phyloP scores from a whole-genome alignment of 2,329 filamentous ascomycete species.

The Colletotrichum godetiae region DNA sequence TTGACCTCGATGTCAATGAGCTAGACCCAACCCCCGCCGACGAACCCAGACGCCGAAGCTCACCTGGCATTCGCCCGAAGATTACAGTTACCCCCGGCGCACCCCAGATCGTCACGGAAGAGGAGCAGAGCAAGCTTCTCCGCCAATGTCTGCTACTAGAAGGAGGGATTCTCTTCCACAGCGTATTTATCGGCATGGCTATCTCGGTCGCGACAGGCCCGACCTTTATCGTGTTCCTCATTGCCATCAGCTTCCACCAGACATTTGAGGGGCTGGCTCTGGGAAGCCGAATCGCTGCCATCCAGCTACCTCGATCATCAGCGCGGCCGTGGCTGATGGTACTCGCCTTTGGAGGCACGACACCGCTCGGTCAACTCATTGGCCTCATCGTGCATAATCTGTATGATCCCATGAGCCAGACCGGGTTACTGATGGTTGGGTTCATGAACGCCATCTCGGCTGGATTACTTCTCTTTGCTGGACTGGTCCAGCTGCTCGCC shows the following conservation, averaged over 20 bases:
- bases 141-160: slow-evolving; percentile 84
- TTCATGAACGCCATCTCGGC: slow-evolving; percentile 89
- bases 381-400: slow-evolving; percentile 81
- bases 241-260: slow-evolving; percentile 87
- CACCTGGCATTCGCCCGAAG: slow-evolving; percentile 42
- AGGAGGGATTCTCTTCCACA: slow-evolving; percentile 87
- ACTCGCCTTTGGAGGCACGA: slow-evolving; percentile 75
- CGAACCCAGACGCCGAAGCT: slow-evolving; percentile 38
- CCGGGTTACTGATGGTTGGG: slow-evolving; percentile 83
- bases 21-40: slow-evolving; percentile 55
- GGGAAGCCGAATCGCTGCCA: slow-evolving; percentile 84
- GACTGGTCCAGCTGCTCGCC: slow-evolving; percentile 84
- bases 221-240: slow-evolving; percentile 81
- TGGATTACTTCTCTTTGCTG: slow-evolving; percentile 83
- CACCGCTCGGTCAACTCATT: slow-evolving; percentile 75
- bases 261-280: slow-evolving; percentile 90
- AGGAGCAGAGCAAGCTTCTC: slow-evolving; percentile 74
- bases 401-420: slow-evolving; percentile 82
- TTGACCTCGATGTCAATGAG: slow-evolving; percentile 71
- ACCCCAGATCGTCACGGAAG: slow-evolving; percentile 47
- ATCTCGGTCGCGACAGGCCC: slow-evolving; percentile 84
- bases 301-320: slow-evolving; percentile 80
- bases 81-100: slow-evolving; percentile 21
- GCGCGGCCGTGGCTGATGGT: slow-evolving; percentile 87
- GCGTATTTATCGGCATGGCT: slow-evolving; percentile 88